Evolutionary conservation across 2,329 filamentous ascomycete species (phyloP), one percentile per base, ranked within the genome.

Genomic region (Cercospora sp.): DNA sequence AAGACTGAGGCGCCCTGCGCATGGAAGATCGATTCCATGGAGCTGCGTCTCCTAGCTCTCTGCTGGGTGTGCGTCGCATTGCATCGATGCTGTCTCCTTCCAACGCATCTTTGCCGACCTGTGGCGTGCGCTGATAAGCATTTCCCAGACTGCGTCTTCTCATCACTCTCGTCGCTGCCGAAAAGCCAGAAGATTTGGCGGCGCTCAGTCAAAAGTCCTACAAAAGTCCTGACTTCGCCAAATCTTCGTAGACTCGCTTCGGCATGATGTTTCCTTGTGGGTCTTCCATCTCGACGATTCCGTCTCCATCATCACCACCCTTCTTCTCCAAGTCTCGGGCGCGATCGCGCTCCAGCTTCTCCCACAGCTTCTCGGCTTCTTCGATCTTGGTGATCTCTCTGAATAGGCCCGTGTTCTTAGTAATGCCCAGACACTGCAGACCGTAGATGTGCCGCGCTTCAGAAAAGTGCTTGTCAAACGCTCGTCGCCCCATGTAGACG

Each of bases 401-500:
- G 85, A 97, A 99, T 16, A 99, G 84, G 10, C 71, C 70, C 30
- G 90, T 90, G 1, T 93, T 93, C 77, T 96, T 95, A 7, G 90
- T 96, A 77, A 99, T 95, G 21, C 96, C 96, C 61, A 99, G 82
- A 77, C 94, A 97, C 80, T 96, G 95, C 73, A 99, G 82, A 0
- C 95, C 95, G 77, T 97, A 95, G 60, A 98, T 91, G 78, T 99
- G 95, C 63, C 93, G 85, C 8, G 92, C 89, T 80, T 99, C 95
- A 73, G 94, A 96, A 82, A 99, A 99, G 80, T 99, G 95, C 84
- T 99, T 99, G 79, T 99, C 95, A 75, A 97, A 99, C 1, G 94
- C 94, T 61, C 95, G 88, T 26, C 95, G 87, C 16, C 95, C 95
- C 91, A 97, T 97, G 83, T 98, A 98, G n/a, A 97, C 93, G 77